These are phyloP conservation scores for Verticillium isaacii DNA, from an alignment of 2,329 filamentous ascomycete genomes.

Conservation along the genomic window DNA sequence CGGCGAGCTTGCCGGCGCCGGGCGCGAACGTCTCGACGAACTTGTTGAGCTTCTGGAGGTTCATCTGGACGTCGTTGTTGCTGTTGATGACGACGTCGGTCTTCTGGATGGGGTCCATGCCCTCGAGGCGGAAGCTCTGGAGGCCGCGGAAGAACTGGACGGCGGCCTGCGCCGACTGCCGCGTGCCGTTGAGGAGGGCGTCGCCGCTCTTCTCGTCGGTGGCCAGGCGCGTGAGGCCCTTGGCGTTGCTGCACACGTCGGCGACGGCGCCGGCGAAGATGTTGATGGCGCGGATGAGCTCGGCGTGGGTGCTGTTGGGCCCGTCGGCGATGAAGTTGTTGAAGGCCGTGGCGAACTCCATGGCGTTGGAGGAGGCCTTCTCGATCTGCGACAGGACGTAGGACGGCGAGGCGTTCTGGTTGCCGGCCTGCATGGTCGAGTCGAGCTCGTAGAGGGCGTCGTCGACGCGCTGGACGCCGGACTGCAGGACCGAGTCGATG, in stretches of 20 bases:
- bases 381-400: conserved; percentile 97
- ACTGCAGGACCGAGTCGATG: conserved; percentile 92
- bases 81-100: conserved; percentile 96
- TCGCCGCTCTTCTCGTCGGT: conserved; percentile 95
- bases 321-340: conserved; percentile 98
- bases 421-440: conserved; percentile 96
- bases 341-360: conserved; percentile 96
- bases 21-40: conserved; percentile 88
- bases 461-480: conserved; percentile 88
- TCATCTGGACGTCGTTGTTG: conserved; percentile 93
- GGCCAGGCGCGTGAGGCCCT: conserved; percentile 87
- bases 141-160: conserved; percentile 94
- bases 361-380: conserved; percentile 89
- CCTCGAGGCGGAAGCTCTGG: conserved; percentile 89
- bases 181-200: conserved; percentile 73
- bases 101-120: conserved; percentile 85
- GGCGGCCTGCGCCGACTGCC: conserved; percentile 78
- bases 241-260: conserved; percentile 93
- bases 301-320: conserved; percentile 80
- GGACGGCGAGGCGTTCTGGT: conserved; percentile 92
- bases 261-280: conserved; percentile 86
- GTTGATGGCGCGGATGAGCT: conserved; percentile 90
- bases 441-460: conserved; percentile 96
- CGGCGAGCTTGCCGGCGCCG: conserved; percentile 74
- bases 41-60: conserved; percentile 90